Evolutionary conservation across 305 asterid genomes (phyloP).

Genomic region (Ilex paraguariensis): DNA sequence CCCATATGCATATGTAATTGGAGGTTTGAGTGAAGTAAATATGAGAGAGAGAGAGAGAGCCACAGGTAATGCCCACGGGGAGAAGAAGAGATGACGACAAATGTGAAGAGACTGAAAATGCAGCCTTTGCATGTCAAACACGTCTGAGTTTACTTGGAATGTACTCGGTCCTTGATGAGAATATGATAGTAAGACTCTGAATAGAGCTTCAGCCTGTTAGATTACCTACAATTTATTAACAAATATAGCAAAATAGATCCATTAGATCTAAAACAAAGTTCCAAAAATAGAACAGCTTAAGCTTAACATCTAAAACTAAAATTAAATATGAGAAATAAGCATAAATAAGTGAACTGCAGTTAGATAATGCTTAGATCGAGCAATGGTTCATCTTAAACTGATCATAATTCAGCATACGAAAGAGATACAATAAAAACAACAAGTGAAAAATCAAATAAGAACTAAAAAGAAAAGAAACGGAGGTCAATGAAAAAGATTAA

Average conservation of each 20-base stretch:
- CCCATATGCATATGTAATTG: no score
- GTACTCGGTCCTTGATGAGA: neutral
- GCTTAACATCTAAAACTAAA: slow-evolving; percentile 1
- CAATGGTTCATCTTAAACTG: slow-evolving; percentile 5
- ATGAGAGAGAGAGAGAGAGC: no score
- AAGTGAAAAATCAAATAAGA: neutral
- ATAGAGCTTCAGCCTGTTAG: no score
- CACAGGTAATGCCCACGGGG: slow-evolving; percentile 11
- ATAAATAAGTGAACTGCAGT: neutral
- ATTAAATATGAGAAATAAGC: neutral
- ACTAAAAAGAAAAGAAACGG: no score
- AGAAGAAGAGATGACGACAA: slow-evolving; percentile 26
- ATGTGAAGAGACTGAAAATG: slow-evolving; percentile 2
- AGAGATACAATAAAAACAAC: neutral
- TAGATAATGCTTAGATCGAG: neutral
- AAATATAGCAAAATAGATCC: no score
- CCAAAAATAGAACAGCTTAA: neutral
- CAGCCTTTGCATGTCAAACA: slow-evolving; percentile 35
- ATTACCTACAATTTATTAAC: no score
- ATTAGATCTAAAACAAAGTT: no score
- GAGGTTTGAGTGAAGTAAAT: no score
- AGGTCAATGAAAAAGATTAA: no score
- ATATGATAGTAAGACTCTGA: neutral
- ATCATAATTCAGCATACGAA: neutral
- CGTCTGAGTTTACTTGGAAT: slow-evolving; percentile 3